Evolutionary conservation across 768 basidiomycete genomes (phyloP), one percentile per base, ranked within the genome.

Genomic region (Leucosporidium creatinivorum): DNA sequence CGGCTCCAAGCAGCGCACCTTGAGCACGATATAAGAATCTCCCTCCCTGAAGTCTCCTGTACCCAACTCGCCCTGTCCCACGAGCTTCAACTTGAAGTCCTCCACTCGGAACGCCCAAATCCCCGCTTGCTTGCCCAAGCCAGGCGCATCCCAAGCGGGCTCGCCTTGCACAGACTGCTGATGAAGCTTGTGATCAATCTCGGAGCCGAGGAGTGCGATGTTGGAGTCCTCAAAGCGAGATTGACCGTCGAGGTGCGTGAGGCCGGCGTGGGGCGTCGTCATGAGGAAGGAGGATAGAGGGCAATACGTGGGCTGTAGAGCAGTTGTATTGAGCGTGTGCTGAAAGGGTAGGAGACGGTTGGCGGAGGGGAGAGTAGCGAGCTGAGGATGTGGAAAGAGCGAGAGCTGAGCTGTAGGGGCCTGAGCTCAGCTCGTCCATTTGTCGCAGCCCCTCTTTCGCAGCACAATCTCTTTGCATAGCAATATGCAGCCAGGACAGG

Each of bases 1-100:
- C 8, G 3, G 15, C 25, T 36, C 31, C 12, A 57, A 31, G 30
- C 12, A 21, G 18, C 56, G 15, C 36, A 58, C 57, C 39, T 58
- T 58, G 36, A 58, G 57, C 21, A 58, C 36, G 36, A 58, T 19
- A 36, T 58, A 58, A 2, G 36, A 39, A 39, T 58, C 57, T 1
- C 57, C 57, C 36, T 58, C 57, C 8, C 39, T n/a, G 12, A 58
- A 44, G 4, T 25, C 57, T 8, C 57, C 57, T 21, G 33, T 17
- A 23, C 57, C 57, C 57, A 58, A 25, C 7, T 58, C 57, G 4
- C 57, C 57, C 23, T 21, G n/a, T 3, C 25, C 23, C 2, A 39
- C n/a, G n/a, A 21, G 36, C n/a, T 25, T 36, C 30, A 58, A 9
- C 57, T 58, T 58, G 36, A 58, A 58, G n/a, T 58, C 57, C 57